Evolutionary conservation across 2,329 filamentous ascomycete genomes (phyloP).

Genomic region (Ophiostoma pallidulum): DNA sequence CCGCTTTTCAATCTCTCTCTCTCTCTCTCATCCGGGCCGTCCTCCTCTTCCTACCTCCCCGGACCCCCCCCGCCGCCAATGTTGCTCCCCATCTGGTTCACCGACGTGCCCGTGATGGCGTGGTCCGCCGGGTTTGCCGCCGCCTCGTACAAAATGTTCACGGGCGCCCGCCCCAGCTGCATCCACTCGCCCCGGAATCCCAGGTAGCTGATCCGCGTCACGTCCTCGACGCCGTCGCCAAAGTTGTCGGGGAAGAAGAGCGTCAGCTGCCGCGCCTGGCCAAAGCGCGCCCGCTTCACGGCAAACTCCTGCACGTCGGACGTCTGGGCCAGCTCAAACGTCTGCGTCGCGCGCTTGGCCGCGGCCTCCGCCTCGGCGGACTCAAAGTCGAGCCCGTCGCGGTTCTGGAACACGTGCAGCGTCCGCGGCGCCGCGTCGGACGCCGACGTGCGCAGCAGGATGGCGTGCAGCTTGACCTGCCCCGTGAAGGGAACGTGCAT

Average conservation of each 20-base stretch:
- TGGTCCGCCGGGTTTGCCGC: slow-evolving; percentile 89
- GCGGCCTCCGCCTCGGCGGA: slow-evolving; percentile 59
- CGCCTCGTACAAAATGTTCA: slow-evolving; percentile 85
- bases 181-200: slow-evolving; percentile 95
- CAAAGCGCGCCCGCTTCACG: slow-evolving; percentile 82
- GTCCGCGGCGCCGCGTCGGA: slow-evolving; percentile 66
- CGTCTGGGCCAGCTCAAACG: slow-evolving; percentile 66
- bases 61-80: slow-evolving; percentile 37
- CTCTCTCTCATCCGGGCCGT: not conserved
- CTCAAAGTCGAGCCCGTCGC: slow-evolving; percentile 75
- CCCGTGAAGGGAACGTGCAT: slow-evolving; percentile 93
- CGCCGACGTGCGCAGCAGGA: slow-evolving; percentile 72
- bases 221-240: slow-evolving; percentile 67
- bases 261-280: slow-evolving; percentile 68
- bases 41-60: not conserved
- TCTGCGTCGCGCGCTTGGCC: slow-evolving; percentile 43
- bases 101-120: slow-evolving; percentile 48
- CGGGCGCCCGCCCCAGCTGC: slow-evolving; percentile 70
- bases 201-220: slow-evolving; percentile 69
- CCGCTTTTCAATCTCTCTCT: no score
- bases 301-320: slow-evolving; percentile 78
- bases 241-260: slow-evolving; percentile 94
- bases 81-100: slow-evolving; percentile 46
- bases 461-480: slow-evolving; percentile 83
- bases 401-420: slow-evolving; percentile 80